Evolutionary conservation across 495 filamentous ascomycete genomes (phyloP).

Genomic region (Beverwykella pulmonaria): DNA sequence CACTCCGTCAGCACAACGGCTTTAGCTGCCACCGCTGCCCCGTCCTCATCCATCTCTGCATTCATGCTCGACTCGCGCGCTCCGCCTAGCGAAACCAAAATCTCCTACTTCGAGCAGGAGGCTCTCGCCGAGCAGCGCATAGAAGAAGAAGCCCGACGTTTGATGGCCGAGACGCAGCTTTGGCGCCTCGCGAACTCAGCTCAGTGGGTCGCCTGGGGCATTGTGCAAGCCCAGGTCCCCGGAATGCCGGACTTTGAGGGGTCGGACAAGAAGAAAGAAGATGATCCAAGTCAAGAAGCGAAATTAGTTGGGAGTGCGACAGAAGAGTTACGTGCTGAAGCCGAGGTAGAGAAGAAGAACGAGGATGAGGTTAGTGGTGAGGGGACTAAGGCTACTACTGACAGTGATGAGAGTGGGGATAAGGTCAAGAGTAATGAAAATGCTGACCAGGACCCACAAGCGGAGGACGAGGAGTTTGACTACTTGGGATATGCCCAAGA

Average conservation of each 20-base stretch:
- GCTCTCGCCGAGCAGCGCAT: slow-evolving; percentile 57
- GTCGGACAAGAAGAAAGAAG: slow-evolving; percentile 10
- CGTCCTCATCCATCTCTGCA: slow-evolving; percentile 51
- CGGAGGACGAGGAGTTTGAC: slow-evolving; percentile 72
- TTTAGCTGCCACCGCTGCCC: slow-evolving; percentile 32
- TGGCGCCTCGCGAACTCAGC: slow-evolving; percentile 88
- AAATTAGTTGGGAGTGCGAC: slow-evolving; percentile 23
- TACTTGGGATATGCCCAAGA: slow-evolving; percentile 91
- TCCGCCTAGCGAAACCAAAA: slow-evolving; percentile 48
- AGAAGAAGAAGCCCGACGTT: slow-evolving; percentile 64
- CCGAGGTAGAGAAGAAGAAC: slow-evolving; percentile 16
- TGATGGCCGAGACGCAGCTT: slow-evolving; percentile 74
- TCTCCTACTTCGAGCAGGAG: slow-evolving; percentile 54
- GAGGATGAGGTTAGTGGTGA: neutral
- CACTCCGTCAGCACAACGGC: slow-evolving; percentile 37
- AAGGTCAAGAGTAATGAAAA: neutral
- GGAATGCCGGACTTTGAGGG: slow-evolving; percentile 51
- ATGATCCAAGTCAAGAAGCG: neutral
- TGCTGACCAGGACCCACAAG: slow-evolving; percentile 26
- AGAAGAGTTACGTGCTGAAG: slow-evolving; percentile 20
- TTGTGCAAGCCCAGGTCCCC: slow-evolving; percentile 86
- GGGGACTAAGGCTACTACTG: neutral
- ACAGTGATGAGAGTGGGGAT: slow-evolving; percentile 11
- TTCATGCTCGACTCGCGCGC: slow-evolving; percentile 73
- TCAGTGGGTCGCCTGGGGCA: slow-evolving; percentile 94